These are phyloP conservation scores for Arthrobotrys sphaeroides DNA, from an alignment of 2,329 filamentous ascomycete genomes.

Conservation along the genomic window DNA sequence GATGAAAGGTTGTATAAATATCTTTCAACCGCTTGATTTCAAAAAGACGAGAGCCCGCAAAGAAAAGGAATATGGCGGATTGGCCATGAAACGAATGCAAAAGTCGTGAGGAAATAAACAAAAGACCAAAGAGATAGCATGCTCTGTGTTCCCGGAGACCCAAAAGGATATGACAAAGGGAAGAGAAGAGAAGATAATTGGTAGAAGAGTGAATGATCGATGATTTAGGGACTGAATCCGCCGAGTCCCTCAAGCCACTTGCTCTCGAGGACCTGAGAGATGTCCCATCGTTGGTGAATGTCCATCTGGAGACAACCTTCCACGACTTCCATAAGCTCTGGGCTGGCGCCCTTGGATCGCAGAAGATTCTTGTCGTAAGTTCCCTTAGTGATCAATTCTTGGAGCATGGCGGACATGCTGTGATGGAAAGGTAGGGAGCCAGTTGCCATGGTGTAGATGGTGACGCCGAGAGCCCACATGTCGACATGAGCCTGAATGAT, in stretches of 20 bases:
- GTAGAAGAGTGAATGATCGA: neutral
- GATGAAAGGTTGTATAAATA: conserved; percentile 61
- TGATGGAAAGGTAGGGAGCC: conserved; percentile 72
- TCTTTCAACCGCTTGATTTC: conserved; percentile 56
- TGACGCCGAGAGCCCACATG: conserved; percentile 74
- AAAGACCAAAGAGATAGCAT: neutral
- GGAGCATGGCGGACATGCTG: conserved; percentile 68
- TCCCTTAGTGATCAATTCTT: conserved; percentile 69
- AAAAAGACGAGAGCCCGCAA: neutral
- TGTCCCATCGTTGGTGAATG: conserved; percentile 67
- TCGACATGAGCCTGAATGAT: conserved; percentile 67
- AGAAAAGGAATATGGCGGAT: conserved; percentile 2
- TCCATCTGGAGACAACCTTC: conserved; percentile 70
- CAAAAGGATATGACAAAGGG: conserved; percentile 10
- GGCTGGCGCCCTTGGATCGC: conserved; percentile 59
- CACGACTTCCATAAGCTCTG: conserved; percentile 66
- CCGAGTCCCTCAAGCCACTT: conserved; percentile 66
- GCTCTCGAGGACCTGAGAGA: conserved; percentile 68
- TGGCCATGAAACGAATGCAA: conserved; percentile 9
- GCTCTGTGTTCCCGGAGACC: neutral
- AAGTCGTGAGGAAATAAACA: conserved; percentile 6
- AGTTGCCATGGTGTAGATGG: conserved; percentile 70
- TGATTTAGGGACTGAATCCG: conserved; percentile 51
- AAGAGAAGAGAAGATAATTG: conserved; percentile 7
- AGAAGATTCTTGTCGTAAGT: conserved; percentile 67